Base-by-base conservation (phyloP, 2,329 filamentous ascomycete species). In the Aspergillus melleus region DNA sequence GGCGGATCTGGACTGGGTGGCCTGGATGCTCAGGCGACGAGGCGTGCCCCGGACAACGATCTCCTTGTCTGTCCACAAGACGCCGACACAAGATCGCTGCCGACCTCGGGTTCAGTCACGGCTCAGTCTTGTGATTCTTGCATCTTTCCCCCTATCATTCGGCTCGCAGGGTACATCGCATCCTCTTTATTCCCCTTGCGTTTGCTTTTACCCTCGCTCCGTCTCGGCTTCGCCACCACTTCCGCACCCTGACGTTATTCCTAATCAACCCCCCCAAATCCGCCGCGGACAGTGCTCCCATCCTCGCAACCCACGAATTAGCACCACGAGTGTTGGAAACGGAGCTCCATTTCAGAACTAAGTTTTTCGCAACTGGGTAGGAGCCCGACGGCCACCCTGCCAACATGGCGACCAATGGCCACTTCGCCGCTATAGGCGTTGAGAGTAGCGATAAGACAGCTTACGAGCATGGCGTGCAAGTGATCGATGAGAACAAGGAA, bases 391-490 rank as follows among this genome's bases (percentile, higher is more conserved):
- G 54, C 49, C n/a, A 39, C 20, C 26, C 30, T 52, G 16, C 58
- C 63, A 63, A 71, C 57, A 79, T 81, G 74, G 74, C 74, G 49
- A 75, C 70, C 51, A 81, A 81, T 66, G 79, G 77, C 49, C 79
- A 81, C 66, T 79, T 81, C 68, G 77, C 79, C 58, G 72, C 76
- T 51, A 68, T 75, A 57, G 77, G 76, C 57, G 74, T 74, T 62
- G 71, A 73, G 52, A 69, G 72, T 59, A 72, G 69, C 53, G 71
- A 77, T 54, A 70, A 71, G 60, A 69, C 69, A 32, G 71, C 71
- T 42, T 98, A 94, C 77, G 90, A 92, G 73, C 90, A 96, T 85
- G 95, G 95, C 73, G 91, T 98, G 72, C 95, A 99, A 80, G 92
- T 99, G 69, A 91, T 99, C 73, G 92, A 97, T 75, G 93, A 93